Evolutionary conservation across 495 filamentous ascomycete species (phyloP).

Genomic region (Acidiella bohemica): DNA sequence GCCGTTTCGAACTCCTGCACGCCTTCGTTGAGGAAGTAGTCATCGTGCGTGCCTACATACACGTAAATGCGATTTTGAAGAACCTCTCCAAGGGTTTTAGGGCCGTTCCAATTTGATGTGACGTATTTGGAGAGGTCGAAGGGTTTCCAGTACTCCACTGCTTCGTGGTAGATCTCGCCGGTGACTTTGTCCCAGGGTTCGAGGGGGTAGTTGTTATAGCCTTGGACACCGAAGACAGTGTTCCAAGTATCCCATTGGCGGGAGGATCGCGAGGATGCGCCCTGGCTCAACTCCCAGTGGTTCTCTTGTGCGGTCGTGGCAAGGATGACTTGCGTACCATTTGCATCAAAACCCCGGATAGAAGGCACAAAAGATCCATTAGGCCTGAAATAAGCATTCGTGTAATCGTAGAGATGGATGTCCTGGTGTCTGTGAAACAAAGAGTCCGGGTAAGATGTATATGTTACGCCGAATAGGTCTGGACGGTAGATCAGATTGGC

Average conservation of each 20-base stretch:
- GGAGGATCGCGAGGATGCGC: slow-evolving; percentile 13
- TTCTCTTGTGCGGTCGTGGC: slow-evolving; percentile 16
- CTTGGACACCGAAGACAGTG: slow-evolving; percentile 20
- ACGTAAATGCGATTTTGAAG: slow-evolving; percentile 13
- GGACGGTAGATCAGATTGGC: slow-evolving; percentile 15
- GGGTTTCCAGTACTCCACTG: slow-evolving; percentile 17
- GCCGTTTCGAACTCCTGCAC: slow-evolving; percentile 13
- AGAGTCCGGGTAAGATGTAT: slow-evolving; percentile 18
- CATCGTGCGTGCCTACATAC: slow-evolving; percentile 17
- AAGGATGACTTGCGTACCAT: slow-evolving; percentile 8
- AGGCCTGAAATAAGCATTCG: slow-evolving; percentile 13
- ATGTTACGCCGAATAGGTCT: slow-evolving; percentile 15
- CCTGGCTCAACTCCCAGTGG: slow-evolving; percentile 18
- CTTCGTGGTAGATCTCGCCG: slow-evolving; percentile 18
- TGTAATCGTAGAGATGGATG: slow-evolving; percentile 14
- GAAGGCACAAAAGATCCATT: slow-evolving; percentile 6
- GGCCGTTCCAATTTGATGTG: slow-evolving; percentile 12
- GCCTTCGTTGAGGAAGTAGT: slow-evolving; percentile 20
- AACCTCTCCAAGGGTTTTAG: slow-evolving; percentile 12
- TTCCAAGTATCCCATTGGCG: slow-evolving; percentile 21
- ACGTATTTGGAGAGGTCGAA: slow-evolving; percentile 16
- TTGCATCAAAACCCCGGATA: slow-evolving; percentile 8
- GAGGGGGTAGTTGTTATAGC: slow-evolving; percentile 19
- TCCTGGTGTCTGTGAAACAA: slow-evolving; percentile 20
- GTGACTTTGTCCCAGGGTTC: slow-evolving; percentile 22